A percentile compares a stretch with the other conserved stretches of the same genome.
Conservation (phyloP, 2,329 filamentous ascomycete genomes). For the Pseudogymnoascus sp. region DNA sequence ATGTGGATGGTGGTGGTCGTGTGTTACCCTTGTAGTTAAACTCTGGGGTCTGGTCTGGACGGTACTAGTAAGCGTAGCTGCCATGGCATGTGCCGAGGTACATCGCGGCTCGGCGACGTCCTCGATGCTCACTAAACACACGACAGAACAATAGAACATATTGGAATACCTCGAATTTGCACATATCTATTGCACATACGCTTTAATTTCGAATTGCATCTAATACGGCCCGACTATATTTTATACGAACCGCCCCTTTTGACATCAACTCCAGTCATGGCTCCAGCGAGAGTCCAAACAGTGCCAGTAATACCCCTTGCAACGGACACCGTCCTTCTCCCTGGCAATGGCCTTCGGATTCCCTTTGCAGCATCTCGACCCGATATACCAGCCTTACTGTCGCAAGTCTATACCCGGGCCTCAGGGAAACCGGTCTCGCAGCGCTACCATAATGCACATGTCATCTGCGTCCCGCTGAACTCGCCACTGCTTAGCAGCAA, state of each 20-base stretch:
- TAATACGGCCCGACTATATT: background rate
- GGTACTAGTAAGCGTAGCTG: background rate
- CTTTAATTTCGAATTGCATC: background rate
- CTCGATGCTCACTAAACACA: slow-evolving; percentile 6
- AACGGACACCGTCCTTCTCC: slow-evolving; percentile 72
- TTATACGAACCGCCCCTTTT: background rate
- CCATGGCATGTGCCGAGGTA: slow-evolving; percentile 6
- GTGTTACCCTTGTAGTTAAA: slow-evolving; percentile 3
- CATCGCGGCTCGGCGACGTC: slow-evolving; percentile 4
- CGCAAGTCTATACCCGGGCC: slow-evolving; percentile 71
- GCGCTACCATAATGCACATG: slow-evolving; percentile 58
- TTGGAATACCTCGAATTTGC: background rate
- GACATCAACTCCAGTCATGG: slow-evolving; percentile 9
- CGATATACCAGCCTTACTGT: slow-evolving; percentile 81
- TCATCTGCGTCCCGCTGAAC: slow-evolving; percentile 79
- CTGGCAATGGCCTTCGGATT: slow-evolving; percentile 77
- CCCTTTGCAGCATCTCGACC: slow-evolving; percentile 70
- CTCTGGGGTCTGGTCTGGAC: background rate
- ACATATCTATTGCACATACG: slow-evolving; percentile 1
- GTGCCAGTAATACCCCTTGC: slow-evolving; percentile 78
- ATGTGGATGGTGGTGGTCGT: slow-evolving; percentile 2
- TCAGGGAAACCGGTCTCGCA: slow-evolving; percentile 57
- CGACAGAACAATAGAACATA: background rate
- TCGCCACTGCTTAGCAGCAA: slow-evolving; percentile 66
- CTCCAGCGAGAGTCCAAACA: slow-evolving; percentile 15